A percentile compares a stretch with the other conserved stretches of the same genome.
phyloP scores from a whole-genome alignment of 2,329 filamentous ascomycete genomes.

The Ciborinia camelliae region DNA sequence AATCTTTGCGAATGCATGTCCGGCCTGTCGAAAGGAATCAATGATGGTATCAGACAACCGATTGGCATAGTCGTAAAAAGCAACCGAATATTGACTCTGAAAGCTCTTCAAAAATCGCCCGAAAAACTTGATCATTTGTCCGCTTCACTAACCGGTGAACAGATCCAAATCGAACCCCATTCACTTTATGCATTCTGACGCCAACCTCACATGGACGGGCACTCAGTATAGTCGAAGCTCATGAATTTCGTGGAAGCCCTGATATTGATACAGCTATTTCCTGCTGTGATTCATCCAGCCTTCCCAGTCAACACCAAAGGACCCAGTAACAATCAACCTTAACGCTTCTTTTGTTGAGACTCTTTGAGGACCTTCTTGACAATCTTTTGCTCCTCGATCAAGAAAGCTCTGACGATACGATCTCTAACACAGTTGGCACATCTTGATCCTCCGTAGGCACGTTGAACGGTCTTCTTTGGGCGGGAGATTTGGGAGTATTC shows the following conservation, averaged over 20 bases:
- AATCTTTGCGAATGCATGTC: not conserved
- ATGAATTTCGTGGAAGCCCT: slow-evolving; percentile 34
- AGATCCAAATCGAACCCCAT: slow-evolving; percentile 7
- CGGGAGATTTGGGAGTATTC: slow-evolving; percentile 97
- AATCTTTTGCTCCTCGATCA: slow-evolving; percentile 99
- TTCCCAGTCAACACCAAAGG: slow-evolving; percentile 37
- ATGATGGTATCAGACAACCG: not conserved
- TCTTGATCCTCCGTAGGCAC: slow-evolving; percentile 96
- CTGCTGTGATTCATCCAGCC: slow-evolving; percentile 38
- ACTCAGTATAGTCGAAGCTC: slow-evolving; percentile 29
- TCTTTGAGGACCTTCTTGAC: slow-evolving; percentile 99
- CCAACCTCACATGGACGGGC: slow-evolving; percentile 12
- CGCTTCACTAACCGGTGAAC: slow-evolving; percentile 14
- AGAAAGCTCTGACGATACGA: slow-evolving; percentile 94
- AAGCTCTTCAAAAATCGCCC: slow-evolving; percentile 1
- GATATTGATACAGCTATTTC: slow-evolving; percentile 38
- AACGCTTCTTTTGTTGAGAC: slow-evolving; percentile 65
- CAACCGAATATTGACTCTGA: not conserved
- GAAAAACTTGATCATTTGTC: slow-evolving; percentile 2
- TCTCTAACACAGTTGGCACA: slow-evolving; percentile 99
- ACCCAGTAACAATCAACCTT: slow-evolving; percentile 33
- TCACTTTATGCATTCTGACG: slow-evolving; percentile 12
- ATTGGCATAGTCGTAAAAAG: not conserved
- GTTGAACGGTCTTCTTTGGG: slow-evolving; percentile 99
- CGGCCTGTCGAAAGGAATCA: not conserved